phyloP scores from a whole-genome alignment of 2,329 filamentous ascomycete species.

The Tolypocladium sp. region DNA sequence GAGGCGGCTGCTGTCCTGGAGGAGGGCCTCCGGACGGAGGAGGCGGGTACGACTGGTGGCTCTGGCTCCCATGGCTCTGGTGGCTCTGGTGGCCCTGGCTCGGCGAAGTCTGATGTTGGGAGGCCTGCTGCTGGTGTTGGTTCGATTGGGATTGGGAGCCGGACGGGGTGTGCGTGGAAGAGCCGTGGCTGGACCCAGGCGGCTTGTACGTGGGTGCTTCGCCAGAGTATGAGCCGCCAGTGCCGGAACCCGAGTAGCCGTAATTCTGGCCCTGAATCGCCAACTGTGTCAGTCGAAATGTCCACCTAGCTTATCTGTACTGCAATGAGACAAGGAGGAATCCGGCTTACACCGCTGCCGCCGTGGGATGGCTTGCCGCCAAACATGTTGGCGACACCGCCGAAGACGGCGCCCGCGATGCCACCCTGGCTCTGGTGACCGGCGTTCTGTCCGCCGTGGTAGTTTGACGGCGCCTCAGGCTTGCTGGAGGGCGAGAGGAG shows the following conservation, averaged over 20 bases:
- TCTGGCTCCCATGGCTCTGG: constrained; percentile 6
- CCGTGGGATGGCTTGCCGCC: constrained; percentile 32
- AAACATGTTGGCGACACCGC: constrained; percentile 45
- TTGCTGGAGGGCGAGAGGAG: constrained; percentile 41
- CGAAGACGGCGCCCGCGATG: constrained; percentile 44
- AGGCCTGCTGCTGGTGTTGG: constrained; percentile 17
- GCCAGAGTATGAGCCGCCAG: constrained; percentile 49
- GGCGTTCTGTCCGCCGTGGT: constrained; percentile 36
- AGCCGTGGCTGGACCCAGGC: constrained; percentile 16
- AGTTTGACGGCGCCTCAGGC: constrained; percentile 34
- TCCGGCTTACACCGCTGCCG: constrained; percentile 18
- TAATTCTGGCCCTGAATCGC: constrained; percentile 42
- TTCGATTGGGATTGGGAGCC: constrained; percentile 19
- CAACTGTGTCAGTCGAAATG: constrained; percentile 6
- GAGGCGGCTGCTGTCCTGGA: constrained; percentile 7
- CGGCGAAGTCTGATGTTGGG: constrained; percentile 13
- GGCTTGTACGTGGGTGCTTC: constrained; percentile 44
- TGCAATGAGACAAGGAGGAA: not conserved
- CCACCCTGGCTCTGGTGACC: constrained; percentile 34
- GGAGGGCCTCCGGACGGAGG: constrained; percentile 6
- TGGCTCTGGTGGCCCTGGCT: constrained; percentile 10
- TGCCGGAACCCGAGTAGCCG: constrained; percentile 51
- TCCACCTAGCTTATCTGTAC: not conserved
- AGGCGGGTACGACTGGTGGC: constrained; percentile 12
- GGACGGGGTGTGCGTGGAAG: constrained; percentile 13